These are phyloP conservation scores for Cicer cuneatum DNA, from an alignment of 306 rosid species.

Conservation along the genomic window DNA sequence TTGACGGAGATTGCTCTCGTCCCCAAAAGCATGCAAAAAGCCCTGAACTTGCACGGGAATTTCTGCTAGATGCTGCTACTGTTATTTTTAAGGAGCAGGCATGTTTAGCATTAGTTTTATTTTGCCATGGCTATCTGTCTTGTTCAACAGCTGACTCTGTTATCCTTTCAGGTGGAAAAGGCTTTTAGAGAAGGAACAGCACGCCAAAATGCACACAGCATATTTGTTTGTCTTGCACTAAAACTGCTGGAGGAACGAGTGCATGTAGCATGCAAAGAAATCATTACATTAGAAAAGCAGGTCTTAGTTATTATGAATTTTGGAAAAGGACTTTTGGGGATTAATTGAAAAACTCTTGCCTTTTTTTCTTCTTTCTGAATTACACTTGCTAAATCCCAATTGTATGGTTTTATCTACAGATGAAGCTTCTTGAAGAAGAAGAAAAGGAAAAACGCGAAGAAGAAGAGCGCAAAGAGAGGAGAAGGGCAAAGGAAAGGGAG, in stretches of 20 bases:
- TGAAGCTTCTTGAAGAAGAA: conserved; percentile 99
- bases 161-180: conserved; percentile 86
- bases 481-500: conserved; percentile 89
- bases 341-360: conserved; percentile 11
- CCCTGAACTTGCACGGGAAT: conserved; percentile 99
- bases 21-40: conserved; percentile 99
- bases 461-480: conserved; percentile 97
- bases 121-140: conserved; percentile 13
- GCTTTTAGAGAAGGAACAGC: conserved; percentile 99
- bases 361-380: conserved; percentile 36
- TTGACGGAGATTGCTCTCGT: conserved; percentile 98
- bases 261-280: conserved; percentile 98
- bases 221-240: conserved; percentile 93
- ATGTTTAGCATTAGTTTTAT: conserved; percentile 48
- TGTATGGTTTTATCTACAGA: conserved; percentile 57
- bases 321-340: conserved; percentile 19
- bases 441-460: conserved; percentile 98
- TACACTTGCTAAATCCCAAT: conserved; percentile 45
- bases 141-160: conserved; percentile 44
- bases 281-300: conserved; percentile 95
- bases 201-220: conserved; percentile 99
- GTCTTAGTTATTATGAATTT: conserved; percentile 56
- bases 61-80: conserved; percentile 96
- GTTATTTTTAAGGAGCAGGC: conserved; percentile 98
- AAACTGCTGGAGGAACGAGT: conserved; percentile 96